phyloP scores from a whole-genome alignment of 2,329 filamentous ascomycete species.

The Pseudogymnoascus sp. region DNA sequence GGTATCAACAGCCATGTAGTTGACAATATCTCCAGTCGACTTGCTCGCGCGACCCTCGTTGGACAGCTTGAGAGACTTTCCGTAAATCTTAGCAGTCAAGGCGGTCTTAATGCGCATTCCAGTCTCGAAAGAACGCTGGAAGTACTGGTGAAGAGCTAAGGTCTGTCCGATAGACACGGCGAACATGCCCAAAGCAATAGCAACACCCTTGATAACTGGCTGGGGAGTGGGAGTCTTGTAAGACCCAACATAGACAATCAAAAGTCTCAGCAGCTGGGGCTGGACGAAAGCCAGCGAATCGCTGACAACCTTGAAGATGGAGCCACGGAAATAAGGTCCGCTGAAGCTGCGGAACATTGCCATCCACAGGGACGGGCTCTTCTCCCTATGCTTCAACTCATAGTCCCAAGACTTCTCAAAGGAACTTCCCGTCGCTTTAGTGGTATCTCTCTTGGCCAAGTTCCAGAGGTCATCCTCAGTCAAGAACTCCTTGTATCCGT shows the following conservation, averaged over 20 bases:
- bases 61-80: constrained; percentile 81
- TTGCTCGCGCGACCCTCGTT: constrained; percentile 87
- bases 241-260: constrained; percentile 80
- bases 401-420: constrained; percentile 71
- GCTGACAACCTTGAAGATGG: constrained; percentile 81
- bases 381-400: constrained; percentile 61
- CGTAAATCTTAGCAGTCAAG: constrained; percentile 83
- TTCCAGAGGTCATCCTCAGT: constrained; percentile 97
- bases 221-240: constrained; percentile 59
- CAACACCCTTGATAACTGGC: constrained; percentile 74
- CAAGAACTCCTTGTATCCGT: constrained; percentile 83
- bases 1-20: constrained; percentile 98
- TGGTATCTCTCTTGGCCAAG: constrained; percentile 71
- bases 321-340: constrained; percentile 71
- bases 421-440: constrained; percentile 59
- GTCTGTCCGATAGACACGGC: constrained; percentile 79
- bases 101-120: constrained; percentile 96
- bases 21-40: constrained; percentile 95
- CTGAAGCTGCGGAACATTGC: constrained; percentile 80
- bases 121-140: constrained; percentile 87
- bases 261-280: constrained; percentile 75
- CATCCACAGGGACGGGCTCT: constrained; percentile 73
- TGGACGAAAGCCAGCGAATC: constrained; percentile 83
- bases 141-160: constrained; percentile 90
- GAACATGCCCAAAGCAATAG: constrained; percentile 91